Evolutionary conservation across 2,329 filamentous ascomycete species (phyloP), one percentile per base, ranked within the genome.

Genomic region (Phialophora verrucosa): DNA sequence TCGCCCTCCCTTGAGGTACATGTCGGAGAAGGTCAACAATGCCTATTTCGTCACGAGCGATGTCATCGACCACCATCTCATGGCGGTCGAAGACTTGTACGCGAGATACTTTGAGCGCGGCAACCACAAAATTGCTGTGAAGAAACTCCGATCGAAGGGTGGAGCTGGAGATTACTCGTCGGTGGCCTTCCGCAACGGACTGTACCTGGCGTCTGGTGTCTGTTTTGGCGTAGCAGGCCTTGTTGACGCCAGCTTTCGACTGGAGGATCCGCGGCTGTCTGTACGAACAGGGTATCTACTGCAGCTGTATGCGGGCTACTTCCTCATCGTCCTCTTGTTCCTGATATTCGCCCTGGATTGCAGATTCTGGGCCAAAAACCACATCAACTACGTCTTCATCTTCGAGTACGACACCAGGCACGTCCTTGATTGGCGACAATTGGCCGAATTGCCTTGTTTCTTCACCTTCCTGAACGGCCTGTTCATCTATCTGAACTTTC

Each of bases 381-480:
- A 94, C 78, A 91, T 99, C 79, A 99, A 99, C 76, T 98, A 98
- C 76, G 87, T 90, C 62, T 97, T 97, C 77, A 92, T 98, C 72
- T 99, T 99, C 75, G 95, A 99, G 79, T 95, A 97, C 75, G 93
- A 98, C 81, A 89, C 90, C 62, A 85, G 94, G 65, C 88, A 95
- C 76, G 87, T 90, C 70, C 81, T 98, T 31, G 92, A 98, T 77
- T 99, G 94, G 93, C 88, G 91, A 72, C 89, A 97, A 76, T 83
- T 97, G 32, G 84, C 90, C 6, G 91, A 95, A 83, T 89, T 98
- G 69, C 93, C 95, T 2, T 91, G 91, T 72, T 89, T 96, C 76
- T 92, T 96, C 75, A 81, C 92, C 4, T 86, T 96, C 57, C 76
- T 93, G 32, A 75, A 87, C 47, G 93, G 93, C 0, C 75, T 98